phyloP scores from a whole-genome alignment of 192 early-diverging fungal species.

The Phlyctochytrium planicorne region DNA sequence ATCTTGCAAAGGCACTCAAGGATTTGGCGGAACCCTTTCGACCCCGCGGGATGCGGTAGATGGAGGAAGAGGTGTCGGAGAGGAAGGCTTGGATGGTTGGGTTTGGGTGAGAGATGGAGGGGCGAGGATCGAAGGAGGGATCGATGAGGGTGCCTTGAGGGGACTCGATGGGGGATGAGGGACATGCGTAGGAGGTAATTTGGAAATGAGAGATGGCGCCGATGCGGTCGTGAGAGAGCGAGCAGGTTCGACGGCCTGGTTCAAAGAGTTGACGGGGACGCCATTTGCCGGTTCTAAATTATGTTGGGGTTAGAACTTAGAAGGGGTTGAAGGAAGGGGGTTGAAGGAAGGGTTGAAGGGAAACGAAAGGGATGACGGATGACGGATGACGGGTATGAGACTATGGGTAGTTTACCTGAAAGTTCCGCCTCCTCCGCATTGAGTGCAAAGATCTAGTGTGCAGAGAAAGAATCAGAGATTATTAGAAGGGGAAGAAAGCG shows the following conservation, averaged over 20 bases:
- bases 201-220: constrained; percentile 5
- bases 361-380: no score
- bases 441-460: constrained; percentile 25
- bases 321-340: no score
- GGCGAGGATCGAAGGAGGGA: background rate
- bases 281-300: constrained; percentile 44
- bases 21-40: no score
- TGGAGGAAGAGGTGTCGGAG: no score
- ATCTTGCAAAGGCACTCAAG: background rate
- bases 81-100: no score
- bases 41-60: background rate
- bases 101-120: background rate
- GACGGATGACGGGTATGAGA: no score
- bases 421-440: constrained; percentile 46
- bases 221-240: constrained; percentile 17
- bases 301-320: no score
- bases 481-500: no score
- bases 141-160: background rate
- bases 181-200: background rate
- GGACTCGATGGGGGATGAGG: background rate
- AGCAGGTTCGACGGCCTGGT: constrained; percentile 24
- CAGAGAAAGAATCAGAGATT: no score
- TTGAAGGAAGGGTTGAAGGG: no score
- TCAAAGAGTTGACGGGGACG: constrained; percentile 33
- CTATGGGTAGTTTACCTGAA: no score